phyloP scores from a whole-genome alignment of 805 yeast species.

The Hanseniaspora clermontiae region DNA sequence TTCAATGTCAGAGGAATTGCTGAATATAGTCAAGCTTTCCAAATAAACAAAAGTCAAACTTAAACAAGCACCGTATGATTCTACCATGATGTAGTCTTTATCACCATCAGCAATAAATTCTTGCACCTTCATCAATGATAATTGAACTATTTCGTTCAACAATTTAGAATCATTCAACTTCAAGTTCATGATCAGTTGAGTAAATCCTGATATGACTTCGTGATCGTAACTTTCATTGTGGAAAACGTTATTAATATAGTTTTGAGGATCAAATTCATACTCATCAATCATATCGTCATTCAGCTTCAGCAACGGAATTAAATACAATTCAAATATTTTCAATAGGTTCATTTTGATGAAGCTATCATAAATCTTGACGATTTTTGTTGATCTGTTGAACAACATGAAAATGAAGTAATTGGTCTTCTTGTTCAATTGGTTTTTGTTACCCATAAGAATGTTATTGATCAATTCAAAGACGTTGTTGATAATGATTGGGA shows the following conservation, averaged over 20 bases:
- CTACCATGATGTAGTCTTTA: neutral
- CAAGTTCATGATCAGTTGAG: conserved; percentile 5
- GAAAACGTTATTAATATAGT: conserved; percentile 5
- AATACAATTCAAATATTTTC: conserved; percentile 1
- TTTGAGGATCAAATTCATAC: conserved; percentile 8
- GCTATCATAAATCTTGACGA: neutral
- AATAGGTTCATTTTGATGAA: conserved; percentile 1
- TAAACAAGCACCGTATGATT: conserved; percentile 3
- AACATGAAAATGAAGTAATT: conserved; percentile 1
- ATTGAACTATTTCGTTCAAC: neutral
- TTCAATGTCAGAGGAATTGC: neutral
- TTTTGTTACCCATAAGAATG: neutral
- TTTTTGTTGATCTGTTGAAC: conserved; percentile 14
- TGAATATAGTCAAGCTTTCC: neutral
- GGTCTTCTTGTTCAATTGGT: neutral
- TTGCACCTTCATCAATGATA: neutral
- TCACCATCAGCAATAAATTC: neutral
- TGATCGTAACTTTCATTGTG: conserved; percentile 12
- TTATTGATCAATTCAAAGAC: neutral
- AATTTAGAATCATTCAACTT: neutral
- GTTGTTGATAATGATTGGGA: conserved; percentile 35
- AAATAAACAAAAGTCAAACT: neutral
- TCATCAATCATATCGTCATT: conserved; percentile 8
- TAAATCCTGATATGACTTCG: conserved; percentile 8
- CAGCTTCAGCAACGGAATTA: conserved; percentile 6